These are phyloP conservation scores for Vitis riparia DNA, from an alignment of 164 flowering plant species.

Conservation along the genomic window DNA sequence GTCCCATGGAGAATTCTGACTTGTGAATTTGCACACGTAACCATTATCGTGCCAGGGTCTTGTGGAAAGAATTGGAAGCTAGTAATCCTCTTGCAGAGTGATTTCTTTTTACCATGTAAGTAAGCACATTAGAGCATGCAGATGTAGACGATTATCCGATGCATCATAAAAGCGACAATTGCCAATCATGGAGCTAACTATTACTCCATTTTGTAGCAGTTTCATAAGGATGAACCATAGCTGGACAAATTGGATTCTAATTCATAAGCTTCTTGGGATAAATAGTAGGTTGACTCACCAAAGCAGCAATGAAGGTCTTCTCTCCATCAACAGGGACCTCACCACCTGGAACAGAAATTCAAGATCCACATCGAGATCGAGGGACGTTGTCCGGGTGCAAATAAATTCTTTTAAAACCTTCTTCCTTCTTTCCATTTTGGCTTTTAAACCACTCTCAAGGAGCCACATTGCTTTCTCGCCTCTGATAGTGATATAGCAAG, in stretches of 20 bases:
- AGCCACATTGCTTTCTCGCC: slow-evolving; percentile 9
- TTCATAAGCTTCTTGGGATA: too few relatives aligned
- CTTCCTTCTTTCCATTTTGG: slow-evolving; percentile 45
- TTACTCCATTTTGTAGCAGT: too few relatives aligned
- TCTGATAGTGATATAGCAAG: slow-evolving; percentile 19
- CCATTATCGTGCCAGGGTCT: slow-evolving; percentile 58
- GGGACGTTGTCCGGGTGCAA: slow-evolving; percentile 46
- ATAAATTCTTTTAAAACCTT: slow-evolving; percentile 56
- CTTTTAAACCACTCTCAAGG: slow-evolving; percentile 21
- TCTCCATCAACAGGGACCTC: slow-evolving; percentile 18
- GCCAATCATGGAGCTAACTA: too few relatives aligned
- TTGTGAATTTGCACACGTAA: slow-evolving; percentile 64
- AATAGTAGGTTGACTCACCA: too few relatives aligned
- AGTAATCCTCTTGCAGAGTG: slow-evolving; percentile 50
- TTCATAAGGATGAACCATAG: too few relatives aligned
- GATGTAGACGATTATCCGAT: slow-evolving; percentile 49
- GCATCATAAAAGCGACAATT: too few relatives aligned
- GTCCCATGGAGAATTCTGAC: slow-evolving; percentile 51
- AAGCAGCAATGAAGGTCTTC: too few relatives aligned
- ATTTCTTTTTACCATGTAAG: slow-evolving; percentile 52
- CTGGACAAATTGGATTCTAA: too few relatives aligned
- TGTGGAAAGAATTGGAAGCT: slow-evolving; percentile 60
- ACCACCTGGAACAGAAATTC: slow-evolving; percentile 42
- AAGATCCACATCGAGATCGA: slow-evolving; percentile 47
- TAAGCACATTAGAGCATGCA: slow-evolving; percentile 43